Conservation (phyloP, 495 filamentous ascomycete species). For the Penicillium riverlandense region DNA sequence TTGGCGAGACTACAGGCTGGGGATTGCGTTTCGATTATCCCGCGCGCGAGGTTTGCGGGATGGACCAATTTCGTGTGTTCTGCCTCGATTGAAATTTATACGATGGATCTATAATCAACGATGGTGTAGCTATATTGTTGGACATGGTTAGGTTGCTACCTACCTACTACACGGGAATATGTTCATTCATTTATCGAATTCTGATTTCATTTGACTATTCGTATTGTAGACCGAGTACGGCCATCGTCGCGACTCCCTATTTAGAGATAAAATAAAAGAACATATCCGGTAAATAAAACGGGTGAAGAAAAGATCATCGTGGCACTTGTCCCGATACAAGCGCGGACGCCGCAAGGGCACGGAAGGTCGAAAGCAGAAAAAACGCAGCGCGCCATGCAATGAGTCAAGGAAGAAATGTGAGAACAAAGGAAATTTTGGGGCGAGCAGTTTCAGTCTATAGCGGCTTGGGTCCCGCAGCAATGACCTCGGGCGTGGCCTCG, state of each 20-base stretch:
- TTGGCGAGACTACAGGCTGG: neutral
- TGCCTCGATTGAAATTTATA: conserved; percentile 2
- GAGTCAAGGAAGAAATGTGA: conserved; percentile 15
- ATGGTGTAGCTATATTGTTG: no score
- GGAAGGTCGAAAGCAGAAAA: conserved; percentile 10
- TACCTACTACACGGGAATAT: no score
- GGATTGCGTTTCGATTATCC: neutral
- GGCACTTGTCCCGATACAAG: conserved; percentile 22
- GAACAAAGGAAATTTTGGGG: neutral
- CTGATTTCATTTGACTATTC: no score
- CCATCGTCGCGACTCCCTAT: no score
- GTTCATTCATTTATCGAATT: no score
- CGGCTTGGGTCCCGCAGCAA: conserved; percentile 31
- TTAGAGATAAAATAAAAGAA: conserved; percentile 8
- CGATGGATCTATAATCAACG: neutral
- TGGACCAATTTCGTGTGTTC: neutral
- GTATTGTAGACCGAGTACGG: no score
- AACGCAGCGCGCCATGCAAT: conserved; percentile 26
- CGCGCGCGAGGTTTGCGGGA: neutral
- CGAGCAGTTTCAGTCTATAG: conserved; percentile 5
- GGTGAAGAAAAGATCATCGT: conserved; percentile 13
- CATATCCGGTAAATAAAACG: conserved; percentile 5
- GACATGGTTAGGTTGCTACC: no score
- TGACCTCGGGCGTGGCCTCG: conserved; percentile 74
- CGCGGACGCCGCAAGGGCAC: conserved; percentile 6